Percentiles rank a stretch among this genome's conserved stretches.
Evolutionary conservation across 1,139 yeast species (phyloP).

Genomic region (Yamadazyma atlantica): DNA sequence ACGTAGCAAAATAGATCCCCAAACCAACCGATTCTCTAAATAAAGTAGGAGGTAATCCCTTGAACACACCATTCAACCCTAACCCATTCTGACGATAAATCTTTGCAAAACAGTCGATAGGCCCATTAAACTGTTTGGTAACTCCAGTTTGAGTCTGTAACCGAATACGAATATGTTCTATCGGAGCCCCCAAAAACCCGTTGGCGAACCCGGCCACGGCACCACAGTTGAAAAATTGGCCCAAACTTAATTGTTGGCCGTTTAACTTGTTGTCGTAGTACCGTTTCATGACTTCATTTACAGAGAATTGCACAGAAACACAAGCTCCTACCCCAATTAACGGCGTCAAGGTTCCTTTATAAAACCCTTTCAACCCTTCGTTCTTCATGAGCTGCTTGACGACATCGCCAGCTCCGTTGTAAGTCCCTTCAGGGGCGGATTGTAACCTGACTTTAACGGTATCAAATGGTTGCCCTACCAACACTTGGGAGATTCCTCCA

Average conservation of each 20-base stretch:
- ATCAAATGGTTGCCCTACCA: conserved; percentile 96
- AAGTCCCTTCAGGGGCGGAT: conserved; percentile 77
- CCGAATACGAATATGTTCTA: conserved; percentile 89
- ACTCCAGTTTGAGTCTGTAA: conserved; percentile 76
- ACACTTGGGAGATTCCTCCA: conserved; percentile 93
- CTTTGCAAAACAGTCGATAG: conserved; percentile 72
- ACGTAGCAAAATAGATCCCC: conserved; percentile 86
- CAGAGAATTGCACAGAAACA: conserved; percentile 78
- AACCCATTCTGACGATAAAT: conserved; percentile 51
- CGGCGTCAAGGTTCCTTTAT: conserved; percentile 86
- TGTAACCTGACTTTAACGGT: conserved; percentile 88
- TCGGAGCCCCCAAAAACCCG: conserved; percentile 85
- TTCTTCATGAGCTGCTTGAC: conserved; percentile 63
- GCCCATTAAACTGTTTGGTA: conserved; percentile 60
- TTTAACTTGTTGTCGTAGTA: conserved; percentile 45
- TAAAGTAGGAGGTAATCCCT: conserved; percentile 79
- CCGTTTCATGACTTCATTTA: conserved; percentile 91
- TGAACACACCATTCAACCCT: conserved; percentile 57
- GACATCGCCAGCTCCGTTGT: conserved; percentile 74
- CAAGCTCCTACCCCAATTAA: conserved; percentile 93
- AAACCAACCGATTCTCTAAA: conserved; percentile 83
- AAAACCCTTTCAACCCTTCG: conserved; percentile 81
- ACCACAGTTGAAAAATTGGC: conserved; percentile 78
- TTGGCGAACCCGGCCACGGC: conserved; percentile 88
- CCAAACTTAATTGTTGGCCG: conserved; percentile 42